phyloP scores from a whole-genome alignment of 2,329 filamentous ascomycete species.

The Geosmithia putterillii region DNA sequence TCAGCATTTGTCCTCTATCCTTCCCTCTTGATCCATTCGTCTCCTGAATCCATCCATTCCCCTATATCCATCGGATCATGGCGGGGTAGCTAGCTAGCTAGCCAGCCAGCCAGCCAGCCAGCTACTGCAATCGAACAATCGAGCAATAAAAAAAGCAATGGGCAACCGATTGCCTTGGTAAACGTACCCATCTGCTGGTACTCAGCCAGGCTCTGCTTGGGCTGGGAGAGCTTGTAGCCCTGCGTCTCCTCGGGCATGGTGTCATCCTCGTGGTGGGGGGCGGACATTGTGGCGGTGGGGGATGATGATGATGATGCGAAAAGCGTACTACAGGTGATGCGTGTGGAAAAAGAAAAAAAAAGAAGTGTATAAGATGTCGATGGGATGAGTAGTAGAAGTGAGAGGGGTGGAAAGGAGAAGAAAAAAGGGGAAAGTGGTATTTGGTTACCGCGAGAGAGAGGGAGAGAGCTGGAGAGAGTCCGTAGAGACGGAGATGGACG shows the following conservation, averaged over 20 bases:
- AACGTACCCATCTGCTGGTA: constrained; percentile 82
- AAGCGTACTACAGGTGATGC: not conserved
- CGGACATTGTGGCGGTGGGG: constrained; percentile 57
- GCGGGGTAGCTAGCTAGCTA: not conserved
- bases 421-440: not conserved
- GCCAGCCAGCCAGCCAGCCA: too few relatives aligned
- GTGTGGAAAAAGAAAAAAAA: too few relatives aligned
- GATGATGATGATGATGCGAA: not conserved
- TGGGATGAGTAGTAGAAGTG: not conserved
- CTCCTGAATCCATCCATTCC: too few relatives aligned
- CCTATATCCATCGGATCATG: not conserved
- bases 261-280: constrained; percentile 62
- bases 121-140: not conserved
- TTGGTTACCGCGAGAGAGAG: not conserved
- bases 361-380: too few relatives aligned
- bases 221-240: constrained; percentile 95
- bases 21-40: too few relatives aligned
- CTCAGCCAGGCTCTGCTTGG: constrained; percentile 91
- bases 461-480: not conserved
- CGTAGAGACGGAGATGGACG: not conserved
- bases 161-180: not conserved
- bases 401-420: not conserved
- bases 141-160: not conserved
- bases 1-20: too few relatives aligned
- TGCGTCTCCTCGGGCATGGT: constrained; percentile 77